Evolutionary conservation across 768 basidiomycete species (phyloP).

Genomic region (Suillus variegatus): DNA sequence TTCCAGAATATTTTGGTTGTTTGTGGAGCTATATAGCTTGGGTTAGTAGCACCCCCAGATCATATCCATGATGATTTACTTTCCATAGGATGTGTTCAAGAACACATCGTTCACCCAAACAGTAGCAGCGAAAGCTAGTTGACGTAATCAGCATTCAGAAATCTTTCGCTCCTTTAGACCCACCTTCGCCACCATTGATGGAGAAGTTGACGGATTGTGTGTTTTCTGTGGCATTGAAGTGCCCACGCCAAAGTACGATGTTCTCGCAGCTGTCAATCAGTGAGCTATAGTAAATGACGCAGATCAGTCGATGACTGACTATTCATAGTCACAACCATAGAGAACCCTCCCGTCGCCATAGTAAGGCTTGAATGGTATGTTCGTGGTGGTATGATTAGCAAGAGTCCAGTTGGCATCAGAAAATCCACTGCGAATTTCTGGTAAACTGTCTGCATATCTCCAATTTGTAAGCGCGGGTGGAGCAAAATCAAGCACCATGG

Average conservation of each 20-base stretch:
- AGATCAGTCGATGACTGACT: slow-evolving; percentile 44
- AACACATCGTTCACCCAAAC: slow-evolving; percentile 80
- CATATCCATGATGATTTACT: slow-evolving; percentile 43
- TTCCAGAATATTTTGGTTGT: slow-evolving; percentile 57
- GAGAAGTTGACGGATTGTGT: slow-evolving; percentile 71
- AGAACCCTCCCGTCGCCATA: slow-evolving; percentile 79
- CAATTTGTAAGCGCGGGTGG: slow-evolving; percentile 62
- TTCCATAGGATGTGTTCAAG: slow-evolving; percentile 72
- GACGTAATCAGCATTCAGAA: background rate
- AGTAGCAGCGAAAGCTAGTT: slow-evolving; percentile 71
- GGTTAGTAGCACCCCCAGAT: background rate
- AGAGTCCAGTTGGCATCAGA: slow-evolving; percentile 65
- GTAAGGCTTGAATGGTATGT: slow-evolving; percentile 65
- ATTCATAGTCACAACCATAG: slow-evolving; percentile 87
- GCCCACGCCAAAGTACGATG: slow-evolving; percentile 78
- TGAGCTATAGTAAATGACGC: slow-evolving; percentile 11
- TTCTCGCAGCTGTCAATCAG: slow-evolving; percentile 68
- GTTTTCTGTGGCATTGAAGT: slow-evolving; percentile 63
- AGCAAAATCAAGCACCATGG: slow-evolving; percentile 31
- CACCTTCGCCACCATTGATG: slow-evolving; percentile 81
- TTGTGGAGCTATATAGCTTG: slow-evolving; percentile 54
- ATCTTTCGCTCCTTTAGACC: slow-evolving; percentile 9
- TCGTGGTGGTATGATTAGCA: slow-evolving; percentile 74
- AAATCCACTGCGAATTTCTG: slow-evolving; percentile 60
- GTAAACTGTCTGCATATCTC: slow-evolving; percentile 76